A percentile compares a stretch with the other conserved stretches of the same genome.
Evolutionary conservation across 1,284 basidiomycete species (phyloP).

Genomic region (Ceratobasidium sp.): DNA sequence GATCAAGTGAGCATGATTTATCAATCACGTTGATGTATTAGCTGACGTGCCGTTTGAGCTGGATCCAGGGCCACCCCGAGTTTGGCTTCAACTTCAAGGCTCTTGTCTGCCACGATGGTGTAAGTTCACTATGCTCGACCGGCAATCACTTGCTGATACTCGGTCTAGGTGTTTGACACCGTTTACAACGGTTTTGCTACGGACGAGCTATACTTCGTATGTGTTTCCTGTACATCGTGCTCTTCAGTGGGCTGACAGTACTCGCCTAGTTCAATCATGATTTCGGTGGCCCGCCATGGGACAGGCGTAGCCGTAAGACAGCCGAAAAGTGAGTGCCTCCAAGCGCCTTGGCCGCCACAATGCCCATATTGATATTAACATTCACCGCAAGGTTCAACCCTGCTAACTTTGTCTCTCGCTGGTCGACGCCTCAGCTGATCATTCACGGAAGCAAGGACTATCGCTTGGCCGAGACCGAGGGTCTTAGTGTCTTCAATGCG

Average conservation of each 20-base stretch:
- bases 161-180: slow-evolving; percentile 66
- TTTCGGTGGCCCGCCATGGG: slow-evolving; percentile 84
- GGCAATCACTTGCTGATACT: slow-evolving; percentile 8
- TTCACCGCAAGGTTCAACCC: slow-evolving; percentile 61
- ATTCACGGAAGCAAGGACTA: slow-evolving; percentile 91
- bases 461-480: slow-evolving; percentile 83
- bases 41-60: slow-evolving; percentile 62
- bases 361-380: background rate
- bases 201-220: slow-evolving; percentile 87
- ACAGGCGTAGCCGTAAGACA: slow-evolving; percentile 64
- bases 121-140: slow-evolving; percentile 54
- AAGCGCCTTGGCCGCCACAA: background rate
- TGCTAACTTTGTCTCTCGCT: slow-evolving; percentile 80
- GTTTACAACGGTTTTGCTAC: slow-evolving; percentile 81
- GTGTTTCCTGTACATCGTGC: slow-evolving; percentile 49
- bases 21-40: slow-evolving; percentile 1
- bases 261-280: slow-evolving; percentile 77
- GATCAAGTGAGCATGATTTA: slow-evolving; percentile 69
- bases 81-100: slow-evolving; percentile 88
- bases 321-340: slow-evolving; percentile 62
- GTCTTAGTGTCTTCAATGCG: slow-evolving; percentile 83
- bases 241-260: slow-evolving; percentile 22
- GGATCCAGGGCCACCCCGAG: slow-evolving; percentile 93
- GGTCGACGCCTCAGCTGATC: slow-evolving; percentile 85
- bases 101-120: slow-evolving; percentile 88